Evolutionary conservation across 2,329 filamentous ascomycete genomes (phyloP).

Genomic region (Grosmannia penicillata): DNA sequence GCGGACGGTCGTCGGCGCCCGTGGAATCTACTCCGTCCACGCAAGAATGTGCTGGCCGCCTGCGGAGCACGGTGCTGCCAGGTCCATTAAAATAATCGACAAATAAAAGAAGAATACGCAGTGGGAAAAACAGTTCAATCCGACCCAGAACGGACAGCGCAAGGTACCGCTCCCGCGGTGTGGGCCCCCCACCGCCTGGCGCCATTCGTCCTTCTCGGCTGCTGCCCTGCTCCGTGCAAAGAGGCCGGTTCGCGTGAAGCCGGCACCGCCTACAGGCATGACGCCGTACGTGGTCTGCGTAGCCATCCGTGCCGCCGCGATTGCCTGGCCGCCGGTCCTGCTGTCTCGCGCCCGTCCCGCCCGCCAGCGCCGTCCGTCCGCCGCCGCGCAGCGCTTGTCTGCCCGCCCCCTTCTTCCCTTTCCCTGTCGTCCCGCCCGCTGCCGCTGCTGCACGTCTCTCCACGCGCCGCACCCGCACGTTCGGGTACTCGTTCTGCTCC

Average conservation of each 20-base stretch:
- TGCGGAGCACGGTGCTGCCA: background rate
- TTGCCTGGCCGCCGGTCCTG: too few species aligned
- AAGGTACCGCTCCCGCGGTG: conserved; percentile 13
- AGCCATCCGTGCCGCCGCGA: too few species aligned
- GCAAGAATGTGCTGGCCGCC: background rate
- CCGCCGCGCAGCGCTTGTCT: background rate
- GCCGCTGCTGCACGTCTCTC: conserved; percentile 16
- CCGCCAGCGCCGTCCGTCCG: too few species aligned
- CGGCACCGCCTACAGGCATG: too few species aligned
- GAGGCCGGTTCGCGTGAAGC: too few species aligned
- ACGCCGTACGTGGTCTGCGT: too few species aligned
- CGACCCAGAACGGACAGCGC: conserved; percentile 7
- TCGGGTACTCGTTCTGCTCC: conserved; percentile 53
- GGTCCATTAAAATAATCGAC: background rate
- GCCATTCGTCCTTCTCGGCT: background rate
- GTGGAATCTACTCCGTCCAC: too few species aligned
- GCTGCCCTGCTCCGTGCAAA: background rate
- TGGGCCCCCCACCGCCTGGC: conserved; percentile 11
- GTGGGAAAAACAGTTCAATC: too few species aligned
- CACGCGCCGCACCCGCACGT: conserved; percentile 28
- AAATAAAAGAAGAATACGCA: background rate
- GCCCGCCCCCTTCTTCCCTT: background rate
- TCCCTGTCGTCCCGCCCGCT: background rate
- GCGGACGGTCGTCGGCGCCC: too few species aligned
- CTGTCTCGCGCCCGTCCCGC: too few species aligned